A percentile compares a stretch with the other conserved stretches of the same genome.
Evolutionary conservation across 768 basidiomycete genomes (phyloP).

Genomic region (Tricholoma matsutake): DNA sequence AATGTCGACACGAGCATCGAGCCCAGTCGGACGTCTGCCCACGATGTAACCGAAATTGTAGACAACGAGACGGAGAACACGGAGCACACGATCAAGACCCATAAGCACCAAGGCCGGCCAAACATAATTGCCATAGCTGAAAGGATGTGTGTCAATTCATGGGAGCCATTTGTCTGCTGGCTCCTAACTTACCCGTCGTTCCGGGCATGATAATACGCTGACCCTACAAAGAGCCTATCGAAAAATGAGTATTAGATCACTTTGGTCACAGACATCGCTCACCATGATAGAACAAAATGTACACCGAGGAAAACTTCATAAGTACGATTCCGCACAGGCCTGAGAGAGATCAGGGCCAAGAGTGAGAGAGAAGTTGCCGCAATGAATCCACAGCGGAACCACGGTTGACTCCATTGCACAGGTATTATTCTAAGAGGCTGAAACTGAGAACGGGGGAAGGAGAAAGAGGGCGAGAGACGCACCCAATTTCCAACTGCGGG

Average conservation of each 20-base stretch:
- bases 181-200: constrained; percentile 24
- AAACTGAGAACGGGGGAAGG: constrained; percentile 31
- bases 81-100: constrained; percentile 52
- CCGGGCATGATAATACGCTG: constrained; percentile 39
- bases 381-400: constrained; percentile 34
- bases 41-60: constrained; percentile 43
- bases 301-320: constrained; percentile 54
- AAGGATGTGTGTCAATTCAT: neutral
- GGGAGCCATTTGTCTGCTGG: neutral
- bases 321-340: constrained; percentile 39
- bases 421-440: constrained; percentile 13
- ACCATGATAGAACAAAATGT: constrained; percentile 44
- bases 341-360: constrained; percentile 45
- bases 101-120: constrained; percentile 54
- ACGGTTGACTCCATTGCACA: constrained; percentile 16
- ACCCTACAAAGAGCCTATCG: constrained; percentile 35
- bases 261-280: constrained; percentile 9
- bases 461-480: neutral
- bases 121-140: constrained; percentile 32
- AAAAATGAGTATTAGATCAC: constrained; percentile 1
- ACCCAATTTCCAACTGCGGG: neutral
- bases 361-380: constrained; percentile 39
- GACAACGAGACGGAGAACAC: constrained; percentile 40
- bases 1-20: constrained; percentile 39
- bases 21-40: constrained; percentile 19